Evolutionary conservation across 495 filamentous ascomycete genomes (phyloP), one percentile per base, ranked within the genome.

Genomic region (Aspergillus indologenus): DNA sequence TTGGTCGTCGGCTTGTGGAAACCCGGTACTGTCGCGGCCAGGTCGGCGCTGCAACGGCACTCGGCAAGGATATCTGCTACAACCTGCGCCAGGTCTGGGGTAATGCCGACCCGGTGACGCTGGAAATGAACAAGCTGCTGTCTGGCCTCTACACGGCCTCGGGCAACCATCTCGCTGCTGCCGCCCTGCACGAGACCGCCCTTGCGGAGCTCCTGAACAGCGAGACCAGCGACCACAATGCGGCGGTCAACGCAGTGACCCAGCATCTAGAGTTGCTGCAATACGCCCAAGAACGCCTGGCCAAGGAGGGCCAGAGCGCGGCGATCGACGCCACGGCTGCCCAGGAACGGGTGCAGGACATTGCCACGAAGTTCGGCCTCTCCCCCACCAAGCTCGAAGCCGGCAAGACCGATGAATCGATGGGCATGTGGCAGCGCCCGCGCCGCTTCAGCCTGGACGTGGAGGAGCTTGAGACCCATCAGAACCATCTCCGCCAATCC

Each of bases 21-120:
- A 81, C 81, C 0, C 79, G 80, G 40, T 83, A 81, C 62, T 78
- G 76, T 20, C 75, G 75, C 19, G 76, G 76, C 23, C 26, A 66
- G 17, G 64, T 73, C 54, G 70, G 68, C 12, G 70, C 70, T 3
- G 81, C 84, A 20, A 81, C 83, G 57, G 76, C 78, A 19, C 74
- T 87, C 0, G 80, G 79, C 65, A 80, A 83, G 51, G 80, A 79
- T 62, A 83, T 87, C 60, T 83, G 80, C 68, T 86, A 87, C 71
- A 87, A 87, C 56, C 72, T 87, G 51, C 81, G 82, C 7, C 80
- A 83, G 45, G 78, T 80, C 6, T 83, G 79, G 63, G 83, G 83
- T 18, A 76, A 77, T 22, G 74, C 81, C 5, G 81, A 87, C 61
- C 68, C 68, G 5, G 76, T 82, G 19, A 79, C 83, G 0, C 68